Conservation (phyloP, 2,329 filamentous ascomycete species). For the Tolypocladium tundrense region DNA sequence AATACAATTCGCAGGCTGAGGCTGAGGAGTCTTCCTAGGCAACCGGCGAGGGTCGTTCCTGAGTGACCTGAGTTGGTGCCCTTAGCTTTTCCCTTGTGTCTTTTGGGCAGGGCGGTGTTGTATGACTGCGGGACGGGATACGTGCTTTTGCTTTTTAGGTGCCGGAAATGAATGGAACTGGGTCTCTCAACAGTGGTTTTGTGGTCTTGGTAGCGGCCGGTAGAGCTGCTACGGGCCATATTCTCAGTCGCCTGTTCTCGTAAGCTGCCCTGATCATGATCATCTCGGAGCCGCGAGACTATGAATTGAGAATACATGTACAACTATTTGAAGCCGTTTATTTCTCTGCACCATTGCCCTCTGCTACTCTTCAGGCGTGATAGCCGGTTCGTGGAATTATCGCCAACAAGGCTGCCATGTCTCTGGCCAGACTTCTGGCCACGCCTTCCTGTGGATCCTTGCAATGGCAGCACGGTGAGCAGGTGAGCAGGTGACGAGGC, state of each 20-base stretch:
- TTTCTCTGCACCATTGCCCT: neutral
- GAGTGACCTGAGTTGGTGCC: constrained; percentile 2
- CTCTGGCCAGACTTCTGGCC: neutral
- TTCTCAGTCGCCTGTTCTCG: constrained; percentile 8
- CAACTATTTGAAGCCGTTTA: constrained; percentile 4
- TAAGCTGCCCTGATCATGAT: constrained; percentile 14
- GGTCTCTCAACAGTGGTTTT: constrained; percentile 21
- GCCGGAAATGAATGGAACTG: constrained; percentile 22
- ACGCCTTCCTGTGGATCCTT: neutral
- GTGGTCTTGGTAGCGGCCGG: constrained; percentile 18
- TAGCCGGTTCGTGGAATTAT: neutral
- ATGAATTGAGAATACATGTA: constrained; percentile 19
- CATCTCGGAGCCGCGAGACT: constrained; percentile 11
- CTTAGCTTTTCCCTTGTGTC: constrained; percentile 17
- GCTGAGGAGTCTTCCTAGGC: constrained; percentile 42
- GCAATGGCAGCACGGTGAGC: neutral
- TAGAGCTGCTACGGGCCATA: constrained; percentile 15
- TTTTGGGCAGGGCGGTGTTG: constrained; percentile 30
- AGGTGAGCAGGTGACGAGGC: neutral
- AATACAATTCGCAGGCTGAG: constrained; percentile 35
- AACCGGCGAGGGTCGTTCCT: neutral
- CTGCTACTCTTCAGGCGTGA: neutral
- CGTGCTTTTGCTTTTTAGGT: constrained; percentile 25
- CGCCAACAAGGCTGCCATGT: neutral
- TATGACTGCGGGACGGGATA: constrained; percentile 29